These are phyloP conservation scores for Saccharomycopsis sp. DNA, from an alignment of 805 yeast genomes.

Conservation along the genomic window DNA sequence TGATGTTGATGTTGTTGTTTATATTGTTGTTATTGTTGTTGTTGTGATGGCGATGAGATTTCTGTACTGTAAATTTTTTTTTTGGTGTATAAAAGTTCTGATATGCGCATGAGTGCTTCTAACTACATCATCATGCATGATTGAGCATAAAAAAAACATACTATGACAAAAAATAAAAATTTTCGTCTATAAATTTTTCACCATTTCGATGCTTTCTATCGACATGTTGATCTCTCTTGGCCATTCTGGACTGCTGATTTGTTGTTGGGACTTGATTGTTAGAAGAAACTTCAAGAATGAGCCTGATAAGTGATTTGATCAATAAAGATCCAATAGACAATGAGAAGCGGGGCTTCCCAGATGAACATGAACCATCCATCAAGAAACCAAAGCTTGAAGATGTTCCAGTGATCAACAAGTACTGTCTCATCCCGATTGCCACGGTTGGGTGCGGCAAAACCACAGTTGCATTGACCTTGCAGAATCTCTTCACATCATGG, in stretches of 20 bases:
- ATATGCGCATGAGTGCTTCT: not conserved
- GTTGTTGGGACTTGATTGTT: too few relatives aligned
- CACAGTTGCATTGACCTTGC: constrained; percentile 61
- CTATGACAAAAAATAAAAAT: not conserved
- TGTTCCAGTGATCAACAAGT: constrained; percentile 38
- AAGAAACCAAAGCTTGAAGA: not conserved
- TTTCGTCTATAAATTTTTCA: not conserved
- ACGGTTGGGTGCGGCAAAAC: constrained; percentile 96
- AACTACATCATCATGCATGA: not conserved
- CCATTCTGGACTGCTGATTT: too few relatives aligned
- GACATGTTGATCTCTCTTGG: too few relatives aligned
- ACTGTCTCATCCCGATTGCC: constrained; percentile 73
- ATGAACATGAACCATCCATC: constrained; percentile 4
- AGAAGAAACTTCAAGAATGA: not conserved
- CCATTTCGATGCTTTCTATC: not conserved
- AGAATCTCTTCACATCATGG: constrained; percentile 52
- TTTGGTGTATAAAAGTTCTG: not conserved
- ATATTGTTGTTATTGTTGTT: not conserved
- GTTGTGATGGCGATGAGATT: not conserved
- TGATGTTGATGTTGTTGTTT: not conserved
- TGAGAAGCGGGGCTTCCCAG: not conserved
- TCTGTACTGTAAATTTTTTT: not conserved
- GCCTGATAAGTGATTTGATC: not conserved
- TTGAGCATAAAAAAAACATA: not conserved
- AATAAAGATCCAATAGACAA: not conserved